These are phyloP conservation scores for Lippia alba DNA, from an alignment of 305 asterid genomes.

Conservation along the genomic window DNA sequence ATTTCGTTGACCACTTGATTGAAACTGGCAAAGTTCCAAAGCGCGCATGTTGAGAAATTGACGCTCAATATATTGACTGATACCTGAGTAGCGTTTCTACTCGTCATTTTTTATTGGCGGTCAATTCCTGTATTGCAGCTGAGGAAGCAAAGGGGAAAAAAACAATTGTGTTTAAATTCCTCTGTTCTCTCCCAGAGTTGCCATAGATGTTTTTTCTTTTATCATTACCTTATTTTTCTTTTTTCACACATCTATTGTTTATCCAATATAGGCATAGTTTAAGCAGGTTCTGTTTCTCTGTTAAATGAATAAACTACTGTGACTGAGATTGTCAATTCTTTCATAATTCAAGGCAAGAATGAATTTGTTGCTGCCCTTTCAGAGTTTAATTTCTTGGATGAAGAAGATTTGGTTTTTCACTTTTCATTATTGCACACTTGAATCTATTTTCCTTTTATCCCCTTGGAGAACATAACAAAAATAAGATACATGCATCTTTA, in stretches of 20 bases:
- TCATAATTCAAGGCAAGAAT: background rate
- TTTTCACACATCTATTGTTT: background rate
- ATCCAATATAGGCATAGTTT: background rate
- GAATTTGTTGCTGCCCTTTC: background rate
- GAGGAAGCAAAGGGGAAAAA: slow-evolving; percentile 12
- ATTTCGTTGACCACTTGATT: slow-evolving; percentile 85
- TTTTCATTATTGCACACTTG: background rate
- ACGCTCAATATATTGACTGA: slow-evolving; percentile 58
- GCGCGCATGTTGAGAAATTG: slow-evolving; percentile 74
- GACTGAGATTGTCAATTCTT: background rate
- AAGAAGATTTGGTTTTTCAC: background rate
- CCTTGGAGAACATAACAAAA: background rate
- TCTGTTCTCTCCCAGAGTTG: slow-evolving; percentile 1
- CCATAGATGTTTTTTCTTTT: background rate
- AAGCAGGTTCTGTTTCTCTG: background rate
- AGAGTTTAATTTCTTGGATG: background rate
- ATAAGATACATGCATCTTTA: background rate
- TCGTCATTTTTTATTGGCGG: background rate
- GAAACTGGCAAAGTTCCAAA: slow-evolving; percentile 71
- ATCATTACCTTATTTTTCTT: background rate
- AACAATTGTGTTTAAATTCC: slow-evolving; percentile 22
- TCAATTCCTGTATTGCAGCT: slow-evolving; percentile 6
- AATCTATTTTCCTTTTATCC: background rate
- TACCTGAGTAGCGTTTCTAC: slow-evolving; percentile 14
- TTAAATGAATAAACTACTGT: background rate